Evolutionary conservation across 768 basidiomycete species (phyloP), one percentile per base, ranked within the genome.

Genomic region (Trametes meyenii): DNA sequence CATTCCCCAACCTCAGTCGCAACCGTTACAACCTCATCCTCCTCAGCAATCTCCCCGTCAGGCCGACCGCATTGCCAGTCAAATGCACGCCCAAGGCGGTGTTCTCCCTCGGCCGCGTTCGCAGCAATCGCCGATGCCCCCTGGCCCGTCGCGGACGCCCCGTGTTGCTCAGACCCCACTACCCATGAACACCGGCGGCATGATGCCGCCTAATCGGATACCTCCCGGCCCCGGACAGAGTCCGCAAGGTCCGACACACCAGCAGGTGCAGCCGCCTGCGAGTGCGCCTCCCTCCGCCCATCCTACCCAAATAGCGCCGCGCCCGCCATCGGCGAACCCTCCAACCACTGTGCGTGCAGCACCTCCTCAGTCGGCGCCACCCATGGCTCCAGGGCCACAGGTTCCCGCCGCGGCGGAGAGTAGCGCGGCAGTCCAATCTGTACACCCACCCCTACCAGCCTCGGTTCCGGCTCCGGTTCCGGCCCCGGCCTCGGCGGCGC

Each of bases 41-140:
- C 58, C 70, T 12, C 83, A 80, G 58, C 79, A 81, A 60, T 80
- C 82, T 44, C 79, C 81, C 4, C 78, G 75, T 46, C 76, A 76
- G 51, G 74, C 75, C 54, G 64, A 75, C 19, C 81, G 80, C 52
- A 68, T 68, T 44, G 67, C 69, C 35, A 57, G 51, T 21, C 77
- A 73, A 63, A 59, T 68, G 55, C 58, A 81, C 80, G 60, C 62
- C 11, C 57, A 12, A 2, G 21, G 38, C 3, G 52, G 50, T 4
- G 13, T 42, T 14, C 24, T 64, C 43, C 82, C 77, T 63, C 78
- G 84, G 42, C 85, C 86, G 23, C 85, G 83, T 52, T 86, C 86
- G 3, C 87, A 87, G 60, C 78, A 81, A 45, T 81, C 35, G 6
- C 79, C 83, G 23, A 63, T 63, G 38, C 61, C 61, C 60, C 68